Evolutionary conservation across 805 yeast genomes (phyloP).

Genomic region (Sungouiozyma ichnusensis): DNA sequence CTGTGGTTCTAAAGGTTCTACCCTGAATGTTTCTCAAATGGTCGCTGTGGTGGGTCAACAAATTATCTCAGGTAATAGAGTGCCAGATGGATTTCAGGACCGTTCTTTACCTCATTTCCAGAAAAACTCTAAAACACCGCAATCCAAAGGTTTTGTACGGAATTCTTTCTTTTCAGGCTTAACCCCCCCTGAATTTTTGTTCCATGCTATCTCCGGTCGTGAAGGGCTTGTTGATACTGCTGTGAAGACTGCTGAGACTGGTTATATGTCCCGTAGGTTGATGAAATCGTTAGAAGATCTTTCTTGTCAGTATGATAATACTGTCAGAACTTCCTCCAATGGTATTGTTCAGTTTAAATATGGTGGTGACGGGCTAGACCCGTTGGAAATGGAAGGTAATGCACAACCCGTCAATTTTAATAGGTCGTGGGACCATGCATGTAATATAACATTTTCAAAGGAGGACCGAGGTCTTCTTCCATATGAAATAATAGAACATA

Average conservation of each 20-base stretch:
- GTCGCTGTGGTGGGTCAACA: constrained; percentile 99
- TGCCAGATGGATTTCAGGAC: constrained; percentile 99
- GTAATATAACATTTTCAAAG: constrained; percentile 54
- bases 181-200: constrained; percentile 91
- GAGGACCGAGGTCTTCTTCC: constrained; percentile 54
- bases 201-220: constrained; percentile 99
- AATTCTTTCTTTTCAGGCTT: constrained; percentile 91
- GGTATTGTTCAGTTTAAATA: constrained; percentile 96
- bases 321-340: constrained; percentile 89
- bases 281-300: constrained; percentile 97
- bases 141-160: constrained; percentile 93
- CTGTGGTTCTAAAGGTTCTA: constrained; percentile 98
- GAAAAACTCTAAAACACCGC: constrained; percentile 93
- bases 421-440: constrained; percentile 92
- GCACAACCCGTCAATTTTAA: constrained; percentile 89
- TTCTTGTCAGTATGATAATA: constrained; percentile 84
- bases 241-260: constrained; percentile 98
- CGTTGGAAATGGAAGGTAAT: constrained; percentile 98
- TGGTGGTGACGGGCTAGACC: constrained; percentile 98
- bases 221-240: constrained; percentile 99
- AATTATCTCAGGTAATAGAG: constrained; percentile 96
- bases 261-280: constrained; percentile 94
- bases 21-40: constrained; percentile 97
- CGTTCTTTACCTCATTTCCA: constrained; percentile 95
- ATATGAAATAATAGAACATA: constrained; percentile 48